These are phyloP conservation scores for Trichomonas vaginalis DNA, from an alignment of 208 protist genomes.

Conservation along the genomic window DNA sequence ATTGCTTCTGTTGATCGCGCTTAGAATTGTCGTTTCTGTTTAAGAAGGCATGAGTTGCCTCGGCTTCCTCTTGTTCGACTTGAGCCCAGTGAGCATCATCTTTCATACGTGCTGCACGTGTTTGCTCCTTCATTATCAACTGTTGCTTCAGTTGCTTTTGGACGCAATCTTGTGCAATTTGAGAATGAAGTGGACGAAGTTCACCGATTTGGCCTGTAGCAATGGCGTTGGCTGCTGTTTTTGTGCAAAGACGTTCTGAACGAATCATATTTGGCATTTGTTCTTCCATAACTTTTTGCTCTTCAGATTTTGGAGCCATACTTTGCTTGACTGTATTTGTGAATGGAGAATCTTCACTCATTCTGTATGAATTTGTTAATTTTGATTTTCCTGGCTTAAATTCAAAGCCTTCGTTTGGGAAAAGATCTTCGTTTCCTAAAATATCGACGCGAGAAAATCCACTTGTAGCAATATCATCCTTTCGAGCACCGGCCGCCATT, in stretches of 20 bases:
- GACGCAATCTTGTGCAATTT: neutral
- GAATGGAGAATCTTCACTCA: conserved; percentile 1
- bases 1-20: neutral
- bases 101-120: neutral
- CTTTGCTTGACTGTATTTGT: neutral
- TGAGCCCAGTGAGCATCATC: neutral
- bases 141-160: neutral
- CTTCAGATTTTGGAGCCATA: neutral
- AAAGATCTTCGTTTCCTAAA: conserved; percentile 1
- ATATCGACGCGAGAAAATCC: neutral
- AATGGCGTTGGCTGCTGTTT: neutral
- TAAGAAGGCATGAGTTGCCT: neutral
- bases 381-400: neutral
- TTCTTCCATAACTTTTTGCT: neutral
- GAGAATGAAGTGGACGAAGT: neutral
- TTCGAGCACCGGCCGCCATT: too few species aligned
- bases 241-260: neutral
- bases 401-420: neutral
- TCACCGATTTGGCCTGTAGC: neutral
- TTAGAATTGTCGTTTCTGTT: neutral
- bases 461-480: neutral
- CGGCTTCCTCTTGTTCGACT: neutral
- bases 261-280: neutral
- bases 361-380: neutral
- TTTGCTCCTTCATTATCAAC: neutral